Percentiles rank a stretch among this genome's conserved stretches.
Evolutionary conservation across 768 basidiomycete genomes (phyloP).

Genomic region (Tylopilus plumbeoviolaceoides): DNA sequence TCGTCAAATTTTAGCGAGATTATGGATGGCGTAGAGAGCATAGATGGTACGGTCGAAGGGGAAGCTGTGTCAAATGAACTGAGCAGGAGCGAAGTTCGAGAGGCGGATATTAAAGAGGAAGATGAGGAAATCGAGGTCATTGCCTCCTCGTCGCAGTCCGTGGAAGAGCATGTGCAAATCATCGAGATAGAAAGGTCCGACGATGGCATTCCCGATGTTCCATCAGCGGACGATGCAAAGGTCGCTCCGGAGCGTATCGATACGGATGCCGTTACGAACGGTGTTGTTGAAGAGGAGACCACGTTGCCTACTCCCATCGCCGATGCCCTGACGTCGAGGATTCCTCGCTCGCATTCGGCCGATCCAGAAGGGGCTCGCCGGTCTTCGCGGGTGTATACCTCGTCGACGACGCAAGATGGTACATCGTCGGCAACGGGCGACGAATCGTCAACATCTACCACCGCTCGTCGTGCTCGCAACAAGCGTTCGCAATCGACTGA

Average conservation of each 20-base stretch:
- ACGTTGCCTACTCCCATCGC: slow-evolving; percentile 38
- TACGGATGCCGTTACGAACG: slow-evolving; percentile 20
- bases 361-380: slow-evolving; percentile 65
- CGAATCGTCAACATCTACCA: slow-evolving; percentile 68
- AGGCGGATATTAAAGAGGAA: slow-evolving; percentile 26
- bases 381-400: slow-evolving; percentile 55
- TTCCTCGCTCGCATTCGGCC: slow-evolving; percentile 78
- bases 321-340: slow-evolving; percentile 38
- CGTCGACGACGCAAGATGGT: slow-evolving; percentile 48
- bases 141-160: neutral
- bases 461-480: slow-evolving; percentile 44
- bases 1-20: slow-evolving; percentile 33
- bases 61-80: slow-evolving; percentile 18
- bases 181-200: slow-evolving; percentile 24
- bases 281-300: slow-evolving; percentile 25
- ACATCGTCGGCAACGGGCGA: slow-evolving; percentile 61
- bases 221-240: slow-evolving; percentile 8
- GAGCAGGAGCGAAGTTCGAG: slow-evolving; percentile 14
- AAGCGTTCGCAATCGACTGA: slow-evolving; percentile 50
- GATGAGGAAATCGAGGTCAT: slow-evolving; percentile 21
- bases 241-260: slow-evolving; percentile 15
- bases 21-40: slow-evolving; percentile 29
- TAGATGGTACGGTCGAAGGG: slow-evolving; percentile 23
- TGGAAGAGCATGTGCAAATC: slow-evolving; percentile 10
- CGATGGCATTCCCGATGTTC: slow-evolving; percentile 12